Evolutionary conservation across 352 stramenopile genomes (phyloP), one percentile per base, ranked within the genome.

Genomic region (Pythium biforme): DNA sequence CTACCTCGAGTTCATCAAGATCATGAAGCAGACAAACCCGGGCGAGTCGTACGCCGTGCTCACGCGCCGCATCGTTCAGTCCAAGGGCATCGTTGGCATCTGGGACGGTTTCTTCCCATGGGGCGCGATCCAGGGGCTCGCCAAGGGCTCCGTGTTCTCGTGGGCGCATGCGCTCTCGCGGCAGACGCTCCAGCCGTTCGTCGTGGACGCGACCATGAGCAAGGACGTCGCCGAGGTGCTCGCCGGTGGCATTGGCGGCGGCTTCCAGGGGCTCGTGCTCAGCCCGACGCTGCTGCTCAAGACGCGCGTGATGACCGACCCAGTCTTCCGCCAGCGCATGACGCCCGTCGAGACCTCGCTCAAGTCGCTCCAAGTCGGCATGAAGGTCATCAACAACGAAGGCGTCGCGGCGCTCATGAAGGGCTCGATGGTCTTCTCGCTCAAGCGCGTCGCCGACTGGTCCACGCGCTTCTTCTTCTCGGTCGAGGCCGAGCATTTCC

Each of bases 51-150:
- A 98, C 68, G 48, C 74, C 27, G 61, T 81, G 22, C 73, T 97
- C 54, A 81, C 85, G 47, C 79, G 79, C 37, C 73, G 89, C 40
- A 97, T 98, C 73, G 92, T 95, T 55, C 59, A 76, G 31, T 57
- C 86, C 51, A 98, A 98, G 70, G 93, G 93, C 34, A 68, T 98
- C 43, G 69, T 81, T 23, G 93, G 93, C 52, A 75, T 98, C 62
- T 97, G 89, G 89, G 93, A 98, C 68, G 93, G 93, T 8, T 98
- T 98, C 72, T 81, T 97, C 52, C 93, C 93, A 3, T 98, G 92
- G 93, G 93, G 93, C 12, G 81, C 90, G 4, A 57, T 98, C 12
- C 93, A 98, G 72, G 83, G 79, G 29, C 55, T 97, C 15, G 77
- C 81, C 40, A 98, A 98, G 70, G 92, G 92, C 19, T 86, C 90